Evolutionary conservation across 163 green algal genomes (phyloP).

Genomic region (Chlamydomonas reinhardtii): DNA sequence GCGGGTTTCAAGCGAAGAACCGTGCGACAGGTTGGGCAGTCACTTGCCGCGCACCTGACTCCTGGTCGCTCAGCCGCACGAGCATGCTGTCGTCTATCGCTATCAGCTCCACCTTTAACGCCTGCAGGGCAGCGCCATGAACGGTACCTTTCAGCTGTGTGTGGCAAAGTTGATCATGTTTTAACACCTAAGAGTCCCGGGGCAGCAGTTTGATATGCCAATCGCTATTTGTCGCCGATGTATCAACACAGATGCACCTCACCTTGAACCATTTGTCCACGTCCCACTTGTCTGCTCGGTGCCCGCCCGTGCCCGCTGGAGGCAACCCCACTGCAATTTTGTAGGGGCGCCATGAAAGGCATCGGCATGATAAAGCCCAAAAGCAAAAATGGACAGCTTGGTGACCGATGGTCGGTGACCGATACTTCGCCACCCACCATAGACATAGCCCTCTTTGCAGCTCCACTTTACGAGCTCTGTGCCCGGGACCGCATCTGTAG

Average conservation of each 20-base stretch:
- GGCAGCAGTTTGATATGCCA: too few relatives aligned
- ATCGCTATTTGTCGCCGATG: background rate
- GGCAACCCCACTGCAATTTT: conserved; percentile 48
- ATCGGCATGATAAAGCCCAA: too few relatives aligned
- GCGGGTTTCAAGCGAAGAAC: background rate
- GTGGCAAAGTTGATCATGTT: background rate
- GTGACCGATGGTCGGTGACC: too few relatives aligned
- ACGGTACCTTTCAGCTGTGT: too few relatives aligned
- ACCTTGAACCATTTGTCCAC: conserved; percentile 84
- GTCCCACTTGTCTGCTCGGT: conserved; percentile 86
- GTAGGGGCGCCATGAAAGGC: too few relatives aligned
- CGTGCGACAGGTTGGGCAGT: too few relatives aligned
- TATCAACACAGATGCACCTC: background rate
- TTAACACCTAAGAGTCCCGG: too few relatives aligned
- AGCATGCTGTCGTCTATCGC: conserved; percentile 65
- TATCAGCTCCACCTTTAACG: conserved; percentile 70
- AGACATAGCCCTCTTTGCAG: conserved; percentile 64
- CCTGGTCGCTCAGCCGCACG: conserved; percentile 68
- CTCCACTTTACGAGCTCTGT: conserved; percentile 32
- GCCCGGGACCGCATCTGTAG: conserved; percentile 10
- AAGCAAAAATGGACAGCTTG: too few relatives aligned
- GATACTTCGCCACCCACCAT: conserved; percentile 11
- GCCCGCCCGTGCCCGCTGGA: conserved; percentile 68
- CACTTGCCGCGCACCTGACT: conserved; percentile 68
- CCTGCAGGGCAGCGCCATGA: conserved; percentile 45